Base-by-base conservation (phyloP, 345 rosid species). In the Salix udensis region DNA sequence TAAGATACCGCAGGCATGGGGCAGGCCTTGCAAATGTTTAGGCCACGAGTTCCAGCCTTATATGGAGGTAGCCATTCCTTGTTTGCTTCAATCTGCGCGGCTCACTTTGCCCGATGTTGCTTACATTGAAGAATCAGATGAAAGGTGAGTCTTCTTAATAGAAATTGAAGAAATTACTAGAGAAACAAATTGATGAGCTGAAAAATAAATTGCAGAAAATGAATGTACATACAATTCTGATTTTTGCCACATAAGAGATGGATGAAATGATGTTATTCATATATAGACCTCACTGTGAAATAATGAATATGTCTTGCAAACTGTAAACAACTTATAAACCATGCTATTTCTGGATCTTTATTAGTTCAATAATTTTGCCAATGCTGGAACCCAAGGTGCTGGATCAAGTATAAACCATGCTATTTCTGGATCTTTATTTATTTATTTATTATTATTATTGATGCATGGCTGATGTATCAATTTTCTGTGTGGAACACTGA, bases 1-100 rank as follows among this genome's bases (percentile, higher is more conserved):
- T 44, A 37, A 68, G 14, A 26, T 37, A 11, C 21, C 24, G 13
- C 80, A 77, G 76, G 80, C 67, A 71, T 77, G 80, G 80, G 76
- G 66, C 55, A 77, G 52, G 14, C 26, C 65, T 13, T 77, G 75
- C 39, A 65, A 65, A 52, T 77, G 76, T 42, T 64, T 77, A 24
- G 76, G 80, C 31, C 48, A 65, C 21, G 42, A 48, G 6, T 77
- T 77, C 65, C 48, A 23, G 5, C 75, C 75, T 60, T 37, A 36
- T 24, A 44, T 71, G 55, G 42, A 15, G 13, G 75, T 77, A 64
- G 76, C 44, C 53, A 65, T 71, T 64, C 76, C 80, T 15, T 65
- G 15, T 24, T 31, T 77, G 76, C 55, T 77, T 71, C 65, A 71
- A n/a, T n/a, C n/a, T n/a, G n/a, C n/a, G n/a, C n/a, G n/a, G n/a